These are phyloP conservation scores for Casaregolazyma suthepensis DNA, from an alignment of 1,139 yeast genomes.

Conservation along the genomic window DNA sequence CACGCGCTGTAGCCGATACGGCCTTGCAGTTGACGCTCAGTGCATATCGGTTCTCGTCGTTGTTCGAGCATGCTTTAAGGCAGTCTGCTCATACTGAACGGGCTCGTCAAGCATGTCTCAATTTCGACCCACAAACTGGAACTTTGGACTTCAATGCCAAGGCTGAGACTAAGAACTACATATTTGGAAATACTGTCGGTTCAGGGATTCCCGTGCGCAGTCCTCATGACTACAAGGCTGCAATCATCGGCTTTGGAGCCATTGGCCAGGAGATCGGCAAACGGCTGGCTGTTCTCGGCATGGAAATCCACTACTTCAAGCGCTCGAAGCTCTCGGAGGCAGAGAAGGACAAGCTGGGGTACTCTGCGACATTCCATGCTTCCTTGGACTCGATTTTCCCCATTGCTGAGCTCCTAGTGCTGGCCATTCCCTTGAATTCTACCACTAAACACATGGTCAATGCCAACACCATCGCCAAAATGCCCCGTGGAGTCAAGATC, in stretches of 20 bases:
- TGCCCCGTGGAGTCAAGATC: constrained; percentile 52
- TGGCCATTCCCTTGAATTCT: constrained; percentile 63
- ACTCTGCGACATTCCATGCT: constrained; percentile 41
- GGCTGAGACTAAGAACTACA: constrained; percentile 2
- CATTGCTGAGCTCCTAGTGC: constrained; percentile 52
- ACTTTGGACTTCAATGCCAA: constrained; percentile 20
- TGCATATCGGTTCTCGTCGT: constrained; percentile 55
- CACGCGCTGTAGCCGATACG: constrained; percentile 73
- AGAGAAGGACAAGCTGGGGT: constrained; percentile 31
- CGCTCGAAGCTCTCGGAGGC: constrained; percentile 42
- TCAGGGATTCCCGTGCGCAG: constrained; percentile 9
- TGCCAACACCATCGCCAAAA: constrained; percentile 38
- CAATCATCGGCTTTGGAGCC: constrained; percentile 72
- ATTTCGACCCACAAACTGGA: constrained; percentile 22
- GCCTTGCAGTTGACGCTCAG: constrained; percentile 56
- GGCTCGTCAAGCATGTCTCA: constrained; percentile 32
- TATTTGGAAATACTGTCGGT: constrained; percentile 16
- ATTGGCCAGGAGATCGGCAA: constrained; percentile 64
- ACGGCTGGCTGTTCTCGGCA: constrained; percentile 53
- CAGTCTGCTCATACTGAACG: constrained; percentile 38
- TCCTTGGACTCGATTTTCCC: constrained; percentile 36
- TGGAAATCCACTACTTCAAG: constrained; percentile 57
- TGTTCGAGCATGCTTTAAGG: constrained; percentile 43
- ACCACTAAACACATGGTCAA: constrained; percentile 55
- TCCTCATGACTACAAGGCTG: constrained; percentile 56